phyloP scores from a whole-genome alignment of 2,329 filamentous ascomycete genomes.

The Penicillium sp. region DNA sequence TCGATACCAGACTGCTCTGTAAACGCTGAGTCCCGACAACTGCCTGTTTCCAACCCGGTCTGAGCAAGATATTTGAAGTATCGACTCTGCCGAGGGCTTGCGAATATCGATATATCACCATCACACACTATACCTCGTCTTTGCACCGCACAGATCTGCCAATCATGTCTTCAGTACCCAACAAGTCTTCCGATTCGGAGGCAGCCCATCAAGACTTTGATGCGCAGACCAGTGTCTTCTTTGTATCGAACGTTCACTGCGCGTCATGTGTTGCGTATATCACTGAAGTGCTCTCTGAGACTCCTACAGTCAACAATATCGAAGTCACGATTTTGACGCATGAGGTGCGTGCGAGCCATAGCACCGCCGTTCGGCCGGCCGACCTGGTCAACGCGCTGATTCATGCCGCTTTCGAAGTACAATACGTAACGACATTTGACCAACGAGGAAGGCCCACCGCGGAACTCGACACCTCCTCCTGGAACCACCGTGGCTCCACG shows the following conservation, averaged over 20 bases:
- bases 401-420: constrained; percentile 48
- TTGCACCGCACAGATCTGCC: neutral
- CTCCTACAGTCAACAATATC: constrained; percentile 34
- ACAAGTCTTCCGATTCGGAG: constrained; percentile 12
- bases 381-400: constrained; percentile 40
- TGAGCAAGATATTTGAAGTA: neutral
- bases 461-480: constrained; percentile 36
- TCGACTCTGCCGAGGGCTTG: neutral
- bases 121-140: neutral
- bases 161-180: constrained; percentile 18
- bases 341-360: constrained; percentile 44
- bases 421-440: constrained; percentile 43
- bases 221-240: constrained; percentile 33
- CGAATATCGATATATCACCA: neutral
- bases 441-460: constrained; percentile 28
- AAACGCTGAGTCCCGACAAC: neutral
- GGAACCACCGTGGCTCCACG: constrained; percentile 29
- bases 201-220: neutral
- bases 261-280: constrained; percentile 48
- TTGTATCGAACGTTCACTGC: constrained; percentile 50
- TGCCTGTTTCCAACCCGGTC: neutral
- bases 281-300: constrained; percentile 41
- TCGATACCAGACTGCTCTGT: neutral
- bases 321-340: constrained; percentile 46
- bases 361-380: constrained; percentile 26